These are phyloP conservation scores for Musa beccarii DNA, from an alignment of 176 grass and related monocot genomes.

Conservation along the genomic window DNA sequence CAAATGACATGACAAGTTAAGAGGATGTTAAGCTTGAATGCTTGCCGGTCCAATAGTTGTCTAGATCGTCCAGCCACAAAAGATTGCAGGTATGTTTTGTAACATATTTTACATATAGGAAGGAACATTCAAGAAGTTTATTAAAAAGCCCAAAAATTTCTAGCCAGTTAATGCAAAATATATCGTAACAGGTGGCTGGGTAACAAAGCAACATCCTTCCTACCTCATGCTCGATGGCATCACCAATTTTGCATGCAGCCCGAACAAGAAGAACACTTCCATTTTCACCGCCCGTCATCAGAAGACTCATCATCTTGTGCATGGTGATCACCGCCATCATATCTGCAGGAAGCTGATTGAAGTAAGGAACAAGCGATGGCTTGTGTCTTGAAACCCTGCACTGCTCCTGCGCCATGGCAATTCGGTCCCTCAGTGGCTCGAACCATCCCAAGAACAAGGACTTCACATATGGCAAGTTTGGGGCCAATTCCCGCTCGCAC, in stretches of 20 bases:
- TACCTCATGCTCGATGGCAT: slow-evolving; percentile 89
- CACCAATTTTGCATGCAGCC: slow-evolving; percentile 48
- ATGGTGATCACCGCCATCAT: slow-evolving; percentile 99
- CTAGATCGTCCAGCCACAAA: no score
- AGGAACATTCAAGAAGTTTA: not conserved
- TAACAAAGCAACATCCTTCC: not conserved
- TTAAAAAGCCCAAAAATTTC: not conserved
- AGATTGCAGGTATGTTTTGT: no score
- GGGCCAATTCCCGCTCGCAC: slow-evolving; percentile 82
- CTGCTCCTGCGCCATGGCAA: slow-evolving; percentile 48
- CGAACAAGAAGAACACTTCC: slow-evolving; percentile 61
- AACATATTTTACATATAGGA: no score
- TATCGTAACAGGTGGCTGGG: not conserved
- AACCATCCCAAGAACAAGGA: slow-evolving; percentile 94
- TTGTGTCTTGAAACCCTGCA: slow-evolving; percentile 17
- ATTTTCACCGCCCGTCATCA: slow-evolving; percentile 56
- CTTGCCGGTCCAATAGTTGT: no score
- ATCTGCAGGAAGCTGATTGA: slow-evolving; percentile 58
- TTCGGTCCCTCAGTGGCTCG: slow-evolving; percentile 66
- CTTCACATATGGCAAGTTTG: slow-evolving; percentile 86
- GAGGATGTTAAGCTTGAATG: no score
- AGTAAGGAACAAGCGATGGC: slow-evolving; percentile 24
- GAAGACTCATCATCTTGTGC: slow-evolving; percentile 94
- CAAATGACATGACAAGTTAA: no score
- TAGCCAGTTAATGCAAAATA: not conserved